These are phyloP conservation scores for Penicillium sp. DNA, from an alignment of 2,329 filamentous ascomycete species.

Conservation along the genomic window DNA sequence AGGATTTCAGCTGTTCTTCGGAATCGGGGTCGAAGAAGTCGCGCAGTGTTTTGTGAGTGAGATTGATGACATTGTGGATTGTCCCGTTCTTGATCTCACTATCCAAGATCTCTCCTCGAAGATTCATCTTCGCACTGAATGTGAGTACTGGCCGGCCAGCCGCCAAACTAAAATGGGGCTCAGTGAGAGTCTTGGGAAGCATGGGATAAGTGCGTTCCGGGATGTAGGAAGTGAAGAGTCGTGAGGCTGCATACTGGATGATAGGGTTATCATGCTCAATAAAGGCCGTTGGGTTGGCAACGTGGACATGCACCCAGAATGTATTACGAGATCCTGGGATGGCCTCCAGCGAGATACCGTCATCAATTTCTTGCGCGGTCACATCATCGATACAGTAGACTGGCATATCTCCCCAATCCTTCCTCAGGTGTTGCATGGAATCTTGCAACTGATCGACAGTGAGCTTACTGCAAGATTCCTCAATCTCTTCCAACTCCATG, in stretches of 20 bases:
- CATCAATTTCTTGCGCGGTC: constrained; percentile 60
- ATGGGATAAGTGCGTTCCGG: constrained; percentile 59
- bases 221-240: constrained; percentile 54
- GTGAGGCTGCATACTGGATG: constrained; percentile 55
- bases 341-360: constrained; percentile 60
- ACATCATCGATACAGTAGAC: constrained; percentile 61
- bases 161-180: constrained; percentile 55
- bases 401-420: constrained; percentile 57
- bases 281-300: constrained; percentile 65
- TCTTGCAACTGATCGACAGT: constrained; percentile 46
- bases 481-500: constrained; percentile 32
- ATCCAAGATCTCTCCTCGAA: constrained; percentile 54
- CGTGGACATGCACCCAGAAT: constrained; percentile 62
- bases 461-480: constrained; percentile 28
- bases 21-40: constrained; percentile 37
- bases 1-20: constrained; percentile 17
- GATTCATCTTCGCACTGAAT: constrained; percentile 58
- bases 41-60: constrained; percentile 50
- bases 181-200: constrained; percentile 52
- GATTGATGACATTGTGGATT: constrained; percentile 54
- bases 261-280: constrained; percentile 53
- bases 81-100: constrained; percentile 55
- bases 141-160: constrained; percentile 58
- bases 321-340: constrained; percentile 45
- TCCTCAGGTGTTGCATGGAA: constrained; percentile 56